phyloP scores from a whole-genome alignment of 2,329 filamentous ascomycete genomes.

The Sclerotinia subarctica region DNA sequence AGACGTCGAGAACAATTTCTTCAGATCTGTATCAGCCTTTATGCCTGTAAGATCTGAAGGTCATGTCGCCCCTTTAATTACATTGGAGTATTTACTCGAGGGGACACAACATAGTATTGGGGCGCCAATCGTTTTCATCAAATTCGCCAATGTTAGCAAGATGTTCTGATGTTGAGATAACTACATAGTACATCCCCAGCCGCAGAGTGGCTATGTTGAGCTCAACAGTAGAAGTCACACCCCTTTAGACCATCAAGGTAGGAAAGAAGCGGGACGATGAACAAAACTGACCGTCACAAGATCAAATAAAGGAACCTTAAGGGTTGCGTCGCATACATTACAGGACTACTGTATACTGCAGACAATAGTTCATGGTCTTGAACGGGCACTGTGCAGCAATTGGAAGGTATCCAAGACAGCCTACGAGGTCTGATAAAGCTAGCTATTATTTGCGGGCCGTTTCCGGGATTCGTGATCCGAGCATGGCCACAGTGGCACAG shows the following conservation, averaged over 20 bases:
- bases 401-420: neutral
- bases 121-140: neutral
- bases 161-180: conserved; percentile 6
- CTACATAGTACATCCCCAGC: conserved; percentile 2
- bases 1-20: neutral
- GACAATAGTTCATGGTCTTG: neutral
- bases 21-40: neutral
- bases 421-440: neutral
- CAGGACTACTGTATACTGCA: conserved; percentile 5
- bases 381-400: neutral
- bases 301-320: neutral
- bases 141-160: neutral
- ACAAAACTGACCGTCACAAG: neutral
- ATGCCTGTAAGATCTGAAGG: neutral
- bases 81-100: neutral
- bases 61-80: neutral
- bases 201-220: neutral
- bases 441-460: neutral
- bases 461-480: neutral
- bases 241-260: neutral
- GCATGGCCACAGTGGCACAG: neutral
- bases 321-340: neutral
- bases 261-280: neutral
- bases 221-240: neutral
- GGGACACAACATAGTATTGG: neutral